phyloP scores from a whole-genome alignment of 345 rosid genomes.

The Populus deltoides region DNA sequence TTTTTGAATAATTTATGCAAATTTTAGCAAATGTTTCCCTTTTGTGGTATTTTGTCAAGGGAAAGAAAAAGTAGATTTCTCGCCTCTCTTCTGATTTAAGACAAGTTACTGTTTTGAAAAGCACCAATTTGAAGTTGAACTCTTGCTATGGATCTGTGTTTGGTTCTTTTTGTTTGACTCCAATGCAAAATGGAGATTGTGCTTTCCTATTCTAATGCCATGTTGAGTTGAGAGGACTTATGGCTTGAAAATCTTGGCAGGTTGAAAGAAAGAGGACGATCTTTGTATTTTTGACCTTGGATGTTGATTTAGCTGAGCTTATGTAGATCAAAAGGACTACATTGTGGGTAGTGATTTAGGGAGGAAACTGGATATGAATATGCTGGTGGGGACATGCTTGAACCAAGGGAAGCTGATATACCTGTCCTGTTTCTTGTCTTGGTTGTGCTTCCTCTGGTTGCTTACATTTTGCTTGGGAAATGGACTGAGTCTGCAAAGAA shows the following conservation, averaged over 20 bases:
- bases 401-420: constrained; percentile 88
- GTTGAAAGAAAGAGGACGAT: constrained; percentile 9
- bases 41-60: not conserved
- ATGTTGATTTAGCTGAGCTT: constrained; percentile 22
- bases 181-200: not conserved
- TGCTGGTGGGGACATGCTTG: constrained; percentile 80
- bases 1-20: not conserved
- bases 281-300: constrained; percentile 3
- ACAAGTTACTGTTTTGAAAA: not conserved
- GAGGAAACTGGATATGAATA: constrained; percentile 64
- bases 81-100: not conserved
- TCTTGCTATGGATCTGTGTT: not conserved
- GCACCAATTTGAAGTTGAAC: not conserved
- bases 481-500: constrained; percentile 74
- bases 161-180: not conserved
- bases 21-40: not conserved
- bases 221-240: not conserved
- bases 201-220: not conserved
- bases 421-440: constrained; percentile 70
- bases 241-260: constrained; percentile 7
- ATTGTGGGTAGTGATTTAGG: constrained; percentile 18
- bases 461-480: constrained; percentile 72
- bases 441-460: constrained; percentile 80
- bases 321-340: constrained; percentile 31
- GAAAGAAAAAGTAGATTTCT: not conserved